Conservation (phyloP, 305 asterid genomes). For the Fraxinus nigra region DNA sequence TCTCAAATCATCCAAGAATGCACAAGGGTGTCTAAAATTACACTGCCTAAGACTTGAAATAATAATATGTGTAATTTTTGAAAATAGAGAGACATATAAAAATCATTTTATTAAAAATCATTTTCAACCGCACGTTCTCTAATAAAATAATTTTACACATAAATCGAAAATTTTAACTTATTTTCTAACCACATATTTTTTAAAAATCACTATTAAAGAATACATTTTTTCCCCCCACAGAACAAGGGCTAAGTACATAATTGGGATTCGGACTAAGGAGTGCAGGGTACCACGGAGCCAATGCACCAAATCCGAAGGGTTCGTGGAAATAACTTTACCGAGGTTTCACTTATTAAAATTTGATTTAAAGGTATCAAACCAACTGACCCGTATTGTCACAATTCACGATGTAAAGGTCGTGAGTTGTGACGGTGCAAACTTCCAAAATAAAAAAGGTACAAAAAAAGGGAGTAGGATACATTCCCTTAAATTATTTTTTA, state of each 20-base stretch:
- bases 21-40: too few species aligned
- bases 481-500: background rate
- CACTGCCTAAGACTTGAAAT: too few species aligned
- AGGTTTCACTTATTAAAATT: background rate
- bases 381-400: background rate
- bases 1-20: too few species aligned
- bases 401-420: background rate
- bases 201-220: too few species aligned
- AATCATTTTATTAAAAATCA: too few species aligned
- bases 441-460: background rate
- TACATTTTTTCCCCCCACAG: too few species aligned
- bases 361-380: slow-evolving; percentile 6
- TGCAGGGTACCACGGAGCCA: background rate
- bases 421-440: background rate
- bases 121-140: too few species aligned
- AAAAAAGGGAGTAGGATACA: background rate
- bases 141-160: too few species aligned
- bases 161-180: too few species aligned
- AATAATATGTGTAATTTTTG: too few species aligned
- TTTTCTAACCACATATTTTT: too few species aligned
- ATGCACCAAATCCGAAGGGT: background rate
- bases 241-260: background rate
- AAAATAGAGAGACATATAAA: background rate
- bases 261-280: background rate
- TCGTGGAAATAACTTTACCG: background rate